A percentile compares a stretch with the other conserved stretches of the same genome.
Conservation (phyloP, 1,139 yeast genomes). For the Saccharomyces hybrid region DNA sequence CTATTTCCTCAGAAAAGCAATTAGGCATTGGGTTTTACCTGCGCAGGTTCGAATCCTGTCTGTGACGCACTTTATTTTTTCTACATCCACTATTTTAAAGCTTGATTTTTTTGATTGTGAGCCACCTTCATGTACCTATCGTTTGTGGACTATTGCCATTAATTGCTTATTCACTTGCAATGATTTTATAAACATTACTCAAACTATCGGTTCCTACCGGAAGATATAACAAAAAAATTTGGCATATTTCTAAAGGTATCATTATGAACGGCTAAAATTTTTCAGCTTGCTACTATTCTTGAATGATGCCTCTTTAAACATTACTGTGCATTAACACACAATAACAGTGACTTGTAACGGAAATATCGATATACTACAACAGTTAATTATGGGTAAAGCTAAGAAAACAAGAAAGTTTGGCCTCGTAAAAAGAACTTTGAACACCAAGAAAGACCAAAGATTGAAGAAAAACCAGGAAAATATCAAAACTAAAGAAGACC, state of each 20-base stretch:
- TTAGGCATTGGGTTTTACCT: slow-evolving; percentile 50
- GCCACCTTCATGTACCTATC: neutral
- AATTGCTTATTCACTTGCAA: neutral
- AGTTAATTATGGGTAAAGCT: slow-evolving; percentile 75
- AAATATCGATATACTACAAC: neutral
- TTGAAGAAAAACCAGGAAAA: slow-evolving; percentile 36
- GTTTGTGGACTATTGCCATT: neutral
- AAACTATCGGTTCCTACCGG: neutral
- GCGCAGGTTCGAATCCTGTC: slow-evolving; percentile 63
- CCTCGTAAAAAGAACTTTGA: slow-evolving; percentile 74
- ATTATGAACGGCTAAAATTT: neutral
- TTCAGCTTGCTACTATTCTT: neutral
- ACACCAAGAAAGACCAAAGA: slow-evolving; percentile 60
- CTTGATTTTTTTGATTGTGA: neutral
- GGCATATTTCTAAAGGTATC: neutral
- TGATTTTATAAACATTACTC: too few species aligned
- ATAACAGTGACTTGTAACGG: neutral
- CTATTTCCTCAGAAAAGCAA: slow-evolving; percentile 37
- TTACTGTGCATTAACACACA: neutral
- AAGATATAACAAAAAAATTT: neutral
- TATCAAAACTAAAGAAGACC: slow-evolving; percentile 45
- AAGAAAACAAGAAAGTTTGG: slow-evolving; percentile 96
- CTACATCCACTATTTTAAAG: too few species aligned
- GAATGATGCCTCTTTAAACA: neutral
- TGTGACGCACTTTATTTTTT: slow-evolving; percentile 38